phyloP scores from a whole-genome alignment of 163 green algal species.

The Chlamydomonas reinhardtii region DNA sequence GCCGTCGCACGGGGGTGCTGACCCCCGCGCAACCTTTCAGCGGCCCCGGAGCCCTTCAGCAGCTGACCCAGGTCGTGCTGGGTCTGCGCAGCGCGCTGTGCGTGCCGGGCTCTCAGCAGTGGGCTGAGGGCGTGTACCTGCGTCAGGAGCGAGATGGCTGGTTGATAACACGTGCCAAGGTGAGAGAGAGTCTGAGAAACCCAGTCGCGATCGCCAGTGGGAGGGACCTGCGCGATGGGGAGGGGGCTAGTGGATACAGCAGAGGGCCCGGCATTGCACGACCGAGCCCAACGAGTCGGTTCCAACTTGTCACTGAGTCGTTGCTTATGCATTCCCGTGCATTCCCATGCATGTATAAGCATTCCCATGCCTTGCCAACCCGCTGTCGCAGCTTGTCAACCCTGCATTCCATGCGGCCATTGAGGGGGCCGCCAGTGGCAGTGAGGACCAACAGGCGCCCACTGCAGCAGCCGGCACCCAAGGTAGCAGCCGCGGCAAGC shows the following conservation, averaged over 20 bases:
- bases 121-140: conserved; percentile 52
- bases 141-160: conserved; percentile 22
- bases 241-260: too few species aligned
- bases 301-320: too few species aligned
- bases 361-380: too few species aligned
- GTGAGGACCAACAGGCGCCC: too few species aligned
- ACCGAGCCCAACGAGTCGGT: too few species aligned
- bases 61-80: conserved; percentile 7
- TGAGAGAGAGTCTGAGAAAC: background rate
- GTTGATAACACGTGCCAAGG: conserved; percentile 47
- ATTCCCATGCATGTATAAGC: too few species aligned
- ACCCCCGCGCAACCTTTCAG: conserved; percentile 8
- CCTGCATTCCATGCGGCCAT: conserved; percentile 20
- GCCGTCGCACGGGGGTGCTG: background rate
- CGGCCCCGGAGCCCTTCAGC: conserved; percentile 1
- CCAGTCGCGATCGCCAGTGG: too few species aligned
- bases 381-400: conserved; percentile 6
- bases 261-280: too few species aligned
- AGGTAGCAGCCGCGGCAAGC: too few species aligned
- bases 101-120: background rate
- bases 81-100: conserved; percentile 35
- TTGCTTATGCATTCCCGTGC: too few species aligned
- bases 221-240: too few species aligned
- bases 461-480: too few species aligned
- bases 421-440: background rate